Conservation (phyloP, 257 asterid genomes). For the Ligustrum vulgare region DNA sequence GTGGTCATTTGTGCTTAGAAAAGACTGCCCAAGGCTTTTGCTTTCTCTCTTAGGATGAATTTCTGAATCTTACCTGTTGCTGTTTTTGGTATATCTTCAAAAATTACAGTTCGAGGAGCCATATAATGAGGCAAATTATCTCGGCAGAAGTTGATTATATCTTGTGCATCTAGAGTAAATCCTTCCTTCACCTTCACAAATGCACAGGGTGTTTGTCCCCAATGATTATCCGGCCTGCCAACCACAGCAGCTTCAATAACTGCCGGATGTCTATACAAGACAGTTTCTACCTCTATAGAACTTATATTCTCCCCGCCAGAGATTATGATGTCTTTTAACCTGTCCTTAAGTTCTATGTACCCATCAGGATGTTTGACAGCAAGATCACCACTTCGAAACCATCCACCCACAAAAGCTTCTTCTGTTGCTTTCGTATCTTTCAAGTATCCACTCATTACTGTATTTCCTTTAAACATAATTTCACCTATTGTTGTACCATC, state of each 20-base stretch:
- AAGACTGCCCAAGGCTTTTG: conserved; percentile 48
- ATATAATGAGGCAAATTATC: conserved; percentile 53
- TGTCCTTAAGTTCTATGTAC: conserved; percentile 46
- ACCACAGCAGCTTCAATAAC: conserved; percentile 60
- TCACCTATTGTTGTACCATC: conserved; percentile 53
- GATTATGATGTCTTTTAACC: conserved; percentile 47
- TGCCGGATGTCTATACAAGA: conserved; percentile 42
- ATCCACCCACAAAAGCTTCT: conserved; percentile 51
- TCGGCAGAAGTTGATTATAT: conserved; percentile 40
- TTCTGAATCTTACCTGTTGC: conserved; percentile 63
- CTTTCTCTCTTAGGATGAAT: conserved; percentile 51
- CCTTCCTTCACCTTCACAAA: conserved; percentile 57
- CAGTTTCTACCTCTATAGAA: conserved; percentile 45
- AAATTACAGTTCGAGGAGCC: conserved; percentile 52
- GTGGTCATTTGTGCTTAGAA: conserved; percentile 11
- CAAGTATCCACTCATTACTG: conserved; percentile 56
- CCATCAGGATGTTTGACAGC: conserved; percentile 54
- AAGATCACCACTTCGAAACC: conserved; percentile 57
- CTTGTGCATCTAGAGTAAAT: conserved; percentile 29
- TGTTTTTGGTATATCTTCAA: conserved; percentile 49
- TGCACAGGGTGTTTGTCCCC: conserved; percentile 62
- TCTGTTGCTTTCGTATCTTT: conserved; percentile 44
- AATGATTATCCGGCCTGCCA: conserved; percentile 51
- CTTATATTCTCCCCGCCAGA: conserved; percentile 58
- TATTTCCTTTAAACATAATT: conserved; percentile 54